Percentiles rank a stretch among this genome's conserved stretches.
Conservation (phyloP, 768 basidiomycete genomes). For the Coprinopsis marcescibilis region DNA sequence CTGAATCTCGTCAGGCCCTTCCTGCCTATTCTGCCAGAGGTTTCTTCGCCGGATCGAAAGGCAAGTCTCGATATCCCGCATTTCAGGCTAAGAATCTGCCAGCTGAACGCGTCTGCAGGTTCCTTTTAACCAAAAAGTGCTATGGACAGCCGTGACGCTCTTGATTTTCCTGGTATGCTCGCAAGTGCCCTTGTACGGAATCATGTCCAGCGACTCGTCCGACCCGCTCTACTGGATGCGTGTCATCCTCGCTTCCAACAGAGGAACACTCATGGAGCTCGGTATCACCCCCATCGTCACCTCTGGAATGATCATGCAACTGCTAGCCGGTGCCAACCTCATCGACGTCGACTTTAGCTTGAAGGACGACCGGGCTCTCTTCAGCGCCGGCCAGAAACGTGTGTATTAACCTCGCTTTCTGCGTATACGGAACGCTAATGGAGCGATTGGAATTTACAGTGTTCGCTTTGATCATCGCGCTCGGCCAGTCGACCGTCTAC, state of each 20-base stretch:
- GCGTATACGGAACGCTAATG: slow-evolving; percentile 2
- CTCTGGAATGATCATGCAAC: slow-evolving; percentile 99
- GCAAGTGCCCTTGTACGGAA: slow-evolving; percentile 97
- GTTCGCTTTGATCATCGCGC: slow-evolving; percentile 92
- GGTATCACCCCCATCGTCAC: slow-evolving; percentile 98
- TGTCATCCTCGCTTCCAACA: slow-evolving; percentile 97
- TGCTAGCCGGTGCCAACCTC: slow-evolving; percentile 93
- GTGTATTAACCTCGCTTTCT: slow-evolving; percentile 25
- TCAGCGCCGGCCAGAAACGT: slow-evolving; percentile 97
- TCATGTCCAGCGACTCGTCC: slow-evolving; percentile 99
- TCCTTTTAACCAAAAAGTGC: slow-evolving; percentile 95
- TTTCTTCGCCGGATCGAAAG: slow-evolving; percentile 96
- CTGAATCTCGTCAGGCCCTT: slow-evolving; percentile 97
- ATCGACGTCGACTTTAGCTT: slow-evolving; percentile 96
- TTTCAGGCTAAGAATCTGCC: neutral
- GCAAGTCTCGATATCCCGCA: slow-evolving; percentile 32
- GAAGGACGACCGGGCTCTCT: slow-evolving; percentile 95
- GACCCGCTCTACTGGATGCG: slow-evolving; percentile 99
- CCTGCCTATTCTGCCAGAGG: slow-evolving; percentile 93
- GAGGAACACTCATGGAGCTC: slow-evolving; percentile 98
- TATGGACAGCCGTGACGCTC: slow-evolving; percentile 99
- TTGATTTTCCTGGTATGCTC: slow-evolving; percentile 99
- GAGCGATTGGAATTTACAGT: slow-evolving; percentile 55
- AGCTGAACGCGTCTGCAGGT: slow-evolving; percentile 44
- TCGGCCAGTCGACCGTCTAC: slow-evolving; percentile 96